phyloP scores from a whole-genome alignment of 306 rosid genomes.

The Herpetospermum pedunculosum region DNA sequence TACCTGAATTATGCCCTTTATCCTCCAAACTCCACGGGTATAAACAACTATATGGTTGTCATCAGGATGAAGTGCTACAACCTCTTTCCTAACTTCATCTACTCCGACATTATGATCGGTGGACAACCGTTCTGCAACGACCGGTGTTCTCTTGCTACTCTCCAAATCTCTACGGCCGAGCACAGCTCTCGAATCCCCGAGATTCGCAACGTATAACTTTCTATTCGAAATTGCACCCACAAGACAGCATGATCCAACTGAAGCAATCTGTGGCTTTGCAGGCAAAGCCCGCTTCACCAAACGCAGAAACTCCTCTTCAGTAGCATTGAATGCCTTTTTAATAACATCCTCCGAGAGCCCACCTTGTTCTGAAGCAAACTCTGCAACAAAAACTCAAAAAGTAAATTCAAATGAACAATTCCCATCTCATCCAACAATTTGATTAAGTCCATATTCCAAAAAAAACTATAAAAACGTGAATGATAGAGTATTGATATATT shows the following conservation, averaged over 20 bases:
- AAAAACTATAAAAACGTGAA: too few species aligned
- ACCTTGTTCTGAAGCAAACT: conserved; percentile 72
- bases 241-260: conserved; percentile 89
- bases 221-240: conserved; percentile 74
- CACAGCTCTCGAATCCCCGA: conserved; percentile 90
- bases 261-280: conserved; percentile 61
- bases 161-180: conserved; percentile 47
- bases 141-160: conserved; percentile 15
- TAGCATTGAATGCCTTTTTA: conserved; percentile 74
- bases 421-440: background rate
- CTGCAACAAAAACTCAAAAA: conserved; percentile 30
- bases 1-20: conserved; percentile 98
- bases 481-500: too few species aligned
- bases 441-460: background rate
- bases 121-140: conserved; percentile 71
- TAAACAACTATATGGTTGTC: conserved; percentile 68
- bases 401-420: background rate
- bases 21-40: conserved; percentile 86
- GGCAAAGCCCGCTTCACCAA: conserved; percentile 57
- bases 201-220: conserved; percentile 71
- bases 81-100: conserved; percentile 87
- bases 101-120: conserved; percentile 87
- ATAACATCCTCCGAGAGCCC: conserved; percentile 78
- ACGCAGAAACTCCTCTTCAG: conserved; percentile 67
- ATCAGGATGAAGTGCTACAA: conserved; percentile 88